Percentiles rank a stretch among this genome's conserved stretches.
Conservation (phyloP, 352 stramenopile genomes). For the Globisporangium emineosum region DNA sequence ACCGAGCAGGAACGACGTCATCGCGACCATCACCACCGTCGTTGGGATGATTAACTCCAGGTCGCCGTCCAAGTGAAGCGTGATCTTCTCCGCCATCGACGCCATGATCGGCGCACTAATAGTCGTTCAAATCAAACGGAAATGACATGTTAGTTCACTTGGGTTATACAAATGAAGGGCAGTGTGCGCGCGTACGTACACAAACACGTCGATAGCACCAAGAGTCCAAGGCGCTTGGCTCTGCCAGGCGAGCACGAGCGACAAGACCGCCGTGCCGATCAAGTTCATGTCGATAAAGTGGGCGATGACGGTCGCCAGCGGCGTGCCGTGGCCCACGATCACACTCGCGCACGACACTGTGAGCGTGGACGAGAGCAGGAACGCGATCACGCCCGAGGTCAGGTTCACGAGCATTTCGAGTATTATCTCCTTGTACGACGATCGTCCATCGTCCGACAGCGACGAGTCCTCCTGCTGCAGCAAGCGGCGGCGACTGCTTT, state of each 20-base stretch:
- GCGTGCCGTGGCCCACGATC: conserved; percentile 62
- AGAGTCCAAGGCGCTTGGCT: conserved; percentile 74
- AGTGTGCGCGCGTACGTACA: conserved; percentile 30
- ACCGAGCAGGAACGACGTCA: conserved; percentile 63
- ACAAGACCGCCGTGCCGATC: conserved; percentile 64
- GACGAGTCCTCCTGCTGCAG: conserved; percentile 8
- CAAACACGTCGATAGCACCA: conserved; percentile 75
- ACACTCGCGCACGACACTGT: conserved; percentile 80
- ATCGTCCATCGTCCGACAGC: neutral
- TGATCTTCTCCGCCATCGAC: conserved; percentile 73
- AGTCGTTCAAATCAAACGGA: neutral
- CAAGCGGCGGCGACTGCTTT: conserved; percentile 18
- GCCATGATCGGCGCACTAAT: conserved; percentile 66
- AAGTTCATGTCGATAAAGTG: conserved; percentile 87
- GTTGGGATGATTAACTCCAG: conserved; percentile 64
- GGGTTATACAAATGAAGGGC: neutral
- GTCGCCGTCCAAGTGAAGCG: conserved; percentile 49
- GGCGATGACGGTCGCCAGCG: conserved; percentile 55
- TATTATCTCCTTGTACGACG: conserved; percentile 16
- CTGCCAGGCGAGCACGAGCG: conserved; percentile 69
- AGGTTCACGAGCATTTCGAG: conserved; percentile 50
- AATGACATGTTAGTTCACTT: neutral
- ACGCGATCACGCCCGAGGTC: conserved; percentile 75
- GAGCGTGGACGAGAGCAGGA: conserved; percentile 73
- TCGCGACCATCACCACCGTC: conserved; percentile 65